Conservation (phyloP, 441 rosid genomes). For the Jatropha podagrica region DNA sequence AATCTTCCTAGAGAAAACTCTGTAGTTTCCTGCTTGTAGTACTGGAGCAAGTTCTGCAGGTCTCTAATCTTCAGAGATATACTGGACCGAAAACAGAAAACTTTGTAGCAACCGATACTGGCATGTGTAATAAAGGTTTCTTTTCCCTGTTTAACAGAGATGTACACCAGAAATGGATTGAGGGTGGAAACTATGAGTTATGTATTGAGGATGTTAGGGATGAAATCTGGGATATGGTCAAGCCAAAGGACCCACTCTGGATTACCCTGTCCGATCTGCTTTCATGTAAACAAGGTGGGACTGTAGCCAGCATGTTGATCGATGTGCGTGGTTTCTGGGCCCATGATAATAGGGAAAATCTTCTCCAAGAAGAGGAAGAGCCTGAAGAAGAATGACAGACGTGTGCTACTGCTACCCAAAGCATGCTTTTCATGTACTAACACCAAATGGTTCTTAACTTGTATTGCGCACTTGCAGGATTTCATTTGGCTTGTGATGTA, state of each 20-base stretch:
- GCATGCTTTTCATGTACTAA: constrained; percentile 22
- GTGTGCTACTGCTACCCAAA: background rate
- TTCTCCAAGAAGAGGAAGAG: constrained; percentile 98
- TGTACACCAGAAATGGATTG: constrained; percentile 98
- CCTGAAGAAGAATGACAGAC: constrained; percentile 77
- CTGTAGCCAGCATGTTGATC: constrained; percentile 94
- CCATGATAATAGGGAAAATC: constrained; percentile 95
- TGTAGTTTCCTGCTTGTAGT: constrained; percentile 86
- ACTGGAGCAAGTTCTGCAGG: constrained; percentile 61
- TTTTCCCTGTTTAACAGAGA: constrained; percentile 53
- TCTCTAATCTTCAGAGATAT: constrained; percentile 69
- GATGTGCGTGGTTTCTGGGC: constrained; percentile 99
- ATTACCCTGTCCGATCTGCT: constrained; percentile 76
- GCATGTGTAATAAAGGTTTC: background rate
- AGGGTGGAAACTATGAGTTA: constrained; percentile 96
- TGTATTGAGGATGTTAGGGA: constrained; percentile 97
- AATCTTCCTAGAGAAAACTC: constrained; percentile 83
- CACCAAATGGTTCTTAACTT: constrained; percentile 18
- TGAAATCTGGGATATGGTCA: constrained; percentile 99
- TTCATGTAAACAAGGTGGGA: constrained; percentile 94
- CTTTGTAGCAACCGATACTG: background rate
- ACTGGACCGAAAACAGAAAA: background rate
- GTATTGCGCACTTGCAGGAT: background rate
- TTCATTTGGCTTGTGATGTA: constrained; percentile 8
- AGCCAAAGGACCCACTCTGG: constrained; percentile 77